Percentiles rank a stretch among this genome's conserved stretches.
Conservation (phyloP, 202 grass and related monocot genomes). For the Eragrostis tef region DNA sequence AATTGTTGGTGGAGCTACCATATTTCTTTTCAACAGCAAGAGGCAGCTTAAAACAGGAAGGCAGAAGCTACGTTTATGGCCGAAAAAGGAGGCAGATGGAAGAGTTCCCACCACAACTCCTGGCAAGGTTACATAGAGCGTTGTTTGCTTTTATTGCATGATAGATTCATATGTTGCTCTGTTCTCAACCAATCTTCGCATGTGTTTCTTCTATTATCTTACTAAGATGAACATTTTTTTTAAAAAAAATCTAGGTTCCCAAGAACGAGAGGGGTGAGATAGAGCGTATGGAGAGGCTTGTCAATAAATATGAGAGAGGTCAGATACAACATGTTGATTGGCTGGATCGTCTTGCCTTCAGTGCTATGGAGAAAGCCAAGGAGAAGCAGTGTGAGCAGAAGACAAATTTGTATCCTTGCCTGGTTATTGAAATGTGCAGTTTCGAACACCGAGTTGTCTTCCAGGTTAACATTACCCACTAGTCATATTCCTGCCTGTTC, state of each 20-base stretch:
- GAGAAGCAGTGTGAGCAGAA: slow-evolving; percentile 59
- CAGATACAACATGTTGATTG: slow-evolving; percentile 94
- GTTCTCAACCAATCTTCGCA: background rate
- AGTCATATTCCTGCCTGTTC: background rate
- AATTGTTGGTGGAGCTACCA: slow-evolving; percentile 71
- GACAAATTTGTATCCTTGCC: slow-evolving; percentile 69
- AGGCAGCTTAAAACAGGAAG: slow-evolving; percentile 84
- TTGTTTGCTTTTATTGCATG: slow-evolving; percentile 27
- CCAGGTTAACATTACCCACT: slow-evolving; percentile 59
- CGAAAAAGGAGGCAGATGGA: slow-evolving; percentile 80
- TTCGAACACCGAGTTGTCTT: slow-evolving; percentile 94
- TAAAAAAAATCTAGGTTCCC: slow-evolving; percentile 54
- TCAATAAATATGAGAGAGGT: slow-evolving; percentile 92
- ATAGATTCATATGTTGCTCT: background rate
- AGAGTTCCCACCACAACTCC: slow-evolving; percentile 81
- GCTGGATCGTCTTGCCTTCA: slow-evolving; percentile 85
- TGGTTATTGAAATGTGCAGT: slow-evolving; percentile 84
- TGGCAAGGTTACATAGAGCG: slow-evolving; percentile 70
- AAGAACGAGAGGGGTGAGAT: slow-evolving; percentile 85
- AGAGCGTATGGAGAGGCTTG: slow-evolving; percentile 86
- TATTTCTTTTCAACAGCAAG: slow-evolving; percentile 93
- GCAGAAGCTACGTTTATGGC: slow-evolving; percentile 81
- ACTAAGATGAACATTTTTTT: slow-evolving; percentile 17
- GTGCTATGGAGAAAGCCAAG: slow-evolving; percentile 78
- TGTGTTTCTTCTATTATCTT: slow-evolving; percentile 18